Conservation (phyloP, 345 rosid genomes). For the Brassica nigra region DNA sequence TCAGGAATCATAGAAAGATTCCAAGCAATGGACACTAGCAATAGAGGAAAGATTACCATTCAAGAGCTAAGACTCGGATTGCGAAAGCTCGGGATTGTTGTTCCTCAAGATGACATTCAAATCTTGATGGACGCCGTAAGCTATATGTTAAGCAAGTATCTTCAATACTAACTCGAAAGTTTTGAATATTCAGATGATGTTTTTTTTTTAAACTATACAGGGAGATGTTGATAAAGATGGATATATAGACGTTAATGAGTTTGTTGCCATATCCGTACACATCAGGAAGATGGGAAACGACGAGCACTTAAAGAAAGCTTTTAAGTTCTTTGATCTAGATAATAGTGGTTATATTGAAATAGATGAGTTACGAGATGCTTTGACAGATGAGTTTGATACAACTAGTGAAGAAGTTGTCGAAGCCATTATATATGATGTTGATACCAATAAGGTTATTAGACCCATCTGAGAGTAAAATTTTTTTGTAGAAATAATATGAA, state of each 20-base stretch:
- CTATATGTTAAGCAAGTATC: background rate
- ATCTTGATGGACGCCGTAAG: slow-evolving; percentile 97
- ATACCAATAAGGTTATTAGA: slow-evolving; percentile 80
- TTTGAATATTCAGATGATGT: slow-evolving; percentile 23
- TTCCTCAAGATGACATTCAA: slow-evolving; percentile 83
- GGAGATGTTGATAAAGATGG: slow-evolving; percentile 92
- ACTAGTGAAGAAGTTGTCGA: slow-evolving; percentile 69
- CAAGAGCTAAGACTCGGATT: slow-evolving; percentile 80
- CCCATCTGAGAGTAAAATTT: background rate
- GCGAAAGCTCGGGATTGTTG: slow-evolving; percentile 63
- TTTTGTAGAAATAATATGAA: background rate
- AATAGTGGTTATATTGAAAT: slow-evolving; percentile 81
- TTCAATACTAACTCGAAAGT: background rate
- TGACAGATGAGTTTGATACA: slow-evolving; percentile 68
- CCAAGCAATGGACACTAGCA: slow-evolving; percentile 73
- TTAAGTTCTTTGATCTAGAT: slow-evolving; percentile 74
- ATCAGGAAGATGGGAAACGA: slow-evolving; percentile 90
- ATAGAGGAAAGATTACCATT: slow-evolving; percentile 79
- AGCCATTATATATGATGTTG: slow-evolving; percentile 92
- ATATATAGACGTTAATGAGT: slow-evolving; percentile 71
- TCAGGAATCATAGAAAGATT: slow-evolving; percentile 91
- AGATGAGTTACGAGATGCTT: slow-evolving; percentile 75
- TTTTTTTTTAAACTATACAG: slow-evolving; percentile 39
- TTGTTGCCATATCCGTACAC: slow-evolving; percentile 89
- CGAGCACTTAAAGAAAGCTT: slow-evolving; percentile 87